These are phyloP conservation scores for Mucor velutinosus DNA, from an alignment of 371 early-diverging fungal genomes.

Conservation along the genomic window DNA sequence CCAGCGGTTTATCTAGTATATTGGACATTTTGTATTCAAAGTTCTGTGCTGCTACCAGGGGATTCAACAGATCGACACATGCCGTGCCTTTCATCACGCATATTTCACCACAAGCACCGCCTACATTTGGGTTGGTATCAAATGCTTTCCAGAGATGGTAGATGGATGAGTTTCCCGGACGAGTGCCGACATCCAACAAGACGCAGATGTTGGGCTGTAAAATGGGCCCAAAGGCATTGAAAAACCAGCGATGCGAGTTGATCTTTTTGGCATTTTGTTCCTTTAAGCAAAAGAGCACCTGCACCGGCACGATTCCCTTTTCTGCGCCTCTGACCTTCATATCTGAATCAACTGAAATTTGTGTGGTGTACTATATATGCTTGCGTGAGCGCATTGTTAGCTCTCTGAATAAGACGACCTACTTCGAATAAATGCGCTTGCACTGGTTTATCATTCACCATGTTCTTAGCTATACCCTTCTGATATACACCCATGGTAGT, in stretches of 20 bases:
- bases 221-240: constrained; percentile 71
- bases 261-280: constrained; percentile 90
- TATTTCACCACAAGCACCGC: constrained; percentile 82
- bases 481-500: constrained; percentile 74
- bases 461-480: constrained; percentile 69
- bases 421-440: constrained; percentile 82
- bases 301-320: constrained; percentile 70
- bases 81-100: constrained; percentile 59
- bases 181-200: constrained; percentile 76
- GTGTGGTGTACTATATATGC: constrained; percentile 70
- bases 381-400: background rate
- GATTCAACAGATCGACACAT: constrained; percentile 67
- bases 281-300: constrained; percentile 83
- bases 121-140: constrained; percentile 62
- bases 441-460: constrained; percentile 60
- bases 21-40: constrained; percentile 88
- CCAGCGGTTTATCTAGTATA: constrained; percentile 84
- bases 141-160: constrained; percentile 77
- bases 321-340: constrained; percentile 71
- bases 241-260: constrained; percentile 90
- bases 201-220: constrained; percentile 78
- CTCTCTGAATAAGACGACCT: background rate
- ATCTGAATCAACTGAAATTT: constrained; percentile 70
- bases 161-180: constrained; percentile 60
- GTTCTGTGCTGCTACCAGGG: constrained; percentile 81